phyloP scores from a whole-genome alignment of 2,329 filamentous ascomycete species.

The Trichophyton equinum region DNA sequence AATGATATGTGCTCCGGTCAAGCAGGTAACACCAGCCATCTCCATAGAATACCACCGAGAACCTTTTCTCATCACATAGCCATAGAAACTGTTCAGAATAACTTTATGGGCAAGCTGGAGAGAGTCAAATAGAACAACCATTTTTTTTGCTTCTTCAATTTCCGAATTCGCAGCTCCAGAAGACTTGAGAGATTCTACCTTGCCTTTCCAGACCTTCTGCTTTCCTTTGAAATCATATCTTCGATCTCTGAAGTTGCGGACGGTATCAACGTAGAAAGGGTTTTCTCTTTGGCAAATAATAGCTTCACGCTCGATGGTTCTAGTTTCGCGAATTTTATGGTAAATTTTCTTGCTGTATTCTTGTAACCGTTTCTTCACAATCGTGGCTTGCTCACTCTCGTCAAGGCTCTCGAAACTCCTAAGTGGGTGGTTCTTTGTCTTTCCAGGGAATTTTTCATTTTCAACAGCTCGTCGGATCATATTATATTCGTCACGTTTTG shows the following conservation, averaged over 20 bases:
- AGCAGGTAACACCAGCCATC: slow-evolving; percentile 95
- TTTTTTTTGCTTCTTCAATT: slow-evolving; percentile 92
- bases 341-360: slow-evolving; percentile 98
- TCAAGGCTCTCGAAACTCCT: slow-evolving; percentile 71
- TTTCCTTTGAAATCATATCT: slow-evolving; percentile 98
- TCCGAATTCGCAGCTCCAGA: slow-evolving; percentile 64
- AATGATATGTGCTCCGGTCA: slow-evolving; percentile 93
- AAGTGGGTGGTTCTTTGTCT: slow-evolving; percentile 54
- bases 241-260: slow-evolving; percentile 89
- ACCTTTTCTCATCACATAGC: slow-evolving; percentile 98
- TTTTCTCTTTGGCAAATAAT: slow-evolving; percentile 98
- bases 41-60: slow-evolving; percentile 99
- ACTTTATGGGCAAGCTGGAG: slow-evolving; percentile 96
- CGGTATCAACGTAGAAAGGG: slow-evolving; percentile 94
- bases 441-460: slow-evolving; percentile 83
- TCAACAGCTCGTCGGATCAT: slow-evolving; percentile 90
- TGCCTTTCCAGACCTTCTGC: slow-evolving; percentile 97
- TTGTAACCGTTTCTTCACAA: slow-evolving; percentile 77
- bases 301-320: slow-evolving; percentile 82
- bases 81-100: slow-evolving; percentile 98
- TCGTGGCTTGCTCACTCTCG: slow-evolving; percentile 64
- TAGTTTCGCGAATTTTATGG: slow-evolving; percentile 95
- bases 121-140: slow-evolving; percentile 93
- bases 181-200: slow-evolving; percentile 74
- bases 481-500: slow-evolving; percentile 96